A percentile compares a stretch with the other conserved stretches of the same genome.
Conservation (phyloP, 139 green algal species). For the Chlamydomonas incerta region DNA sequence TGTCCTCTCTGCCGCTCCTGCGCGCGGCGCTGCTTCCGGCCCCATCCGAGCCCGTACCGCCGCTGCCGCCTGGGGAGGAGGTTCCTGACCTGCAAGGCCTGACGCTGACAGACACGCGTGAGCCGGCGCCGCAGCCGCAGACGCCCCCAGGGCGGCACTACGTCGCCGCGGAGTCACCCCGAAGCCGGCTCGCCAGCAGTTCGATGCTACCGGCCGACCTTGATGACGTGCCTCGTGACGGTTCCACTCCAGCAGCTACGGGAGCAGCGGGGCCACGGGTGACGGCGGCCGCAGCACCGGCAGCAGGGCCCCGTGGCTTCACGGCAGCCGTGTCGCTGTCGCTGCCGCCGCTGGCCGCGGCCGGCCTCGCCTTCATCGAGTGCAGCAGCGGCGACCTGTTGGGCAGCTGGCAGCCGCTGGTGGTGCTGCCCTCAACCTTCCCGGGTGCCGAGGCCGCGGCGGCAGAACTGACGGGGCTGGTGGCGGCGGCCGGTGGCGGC, state of each 20-base stretch:
- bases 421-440: not conserved
- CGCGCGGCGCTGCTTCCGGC: not conserved
- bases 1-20: not conserved
- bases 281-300: too few relatives aligned
- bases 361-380: slow-evolving; percentile 15
- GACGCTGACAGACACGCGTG: too few relatives aligned
- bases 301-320: not conserved
- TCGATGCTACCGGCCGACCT: too few relatives aligned
- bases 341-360: not conserved
- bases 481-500: too few relatives aligned
- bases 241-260: not conserved
- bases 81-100: not conserved
- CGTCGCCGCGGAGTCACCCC: too few relatives aligned
- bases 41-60: not conserved
- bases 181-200: not conserved
- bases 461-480: not conserved
- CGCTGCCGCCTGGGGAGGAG: not conserved
- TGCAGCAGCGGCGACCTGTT: slow-evolving; percentile 20
- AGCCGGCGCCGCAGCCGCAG: too few relatives aligned
- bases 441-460: not conserved
- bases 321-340: not conserved
- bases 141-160: too few relatives aligned
- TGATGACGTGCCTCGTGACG: too few relatives aligned
- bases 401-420: slow-evolving; percentile 6
- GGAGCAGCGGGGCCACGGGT: too few relatives aligned